Base-by-base conservation (phyloP, 208 protist genomes). In the Crithidia bombi region DNA sequence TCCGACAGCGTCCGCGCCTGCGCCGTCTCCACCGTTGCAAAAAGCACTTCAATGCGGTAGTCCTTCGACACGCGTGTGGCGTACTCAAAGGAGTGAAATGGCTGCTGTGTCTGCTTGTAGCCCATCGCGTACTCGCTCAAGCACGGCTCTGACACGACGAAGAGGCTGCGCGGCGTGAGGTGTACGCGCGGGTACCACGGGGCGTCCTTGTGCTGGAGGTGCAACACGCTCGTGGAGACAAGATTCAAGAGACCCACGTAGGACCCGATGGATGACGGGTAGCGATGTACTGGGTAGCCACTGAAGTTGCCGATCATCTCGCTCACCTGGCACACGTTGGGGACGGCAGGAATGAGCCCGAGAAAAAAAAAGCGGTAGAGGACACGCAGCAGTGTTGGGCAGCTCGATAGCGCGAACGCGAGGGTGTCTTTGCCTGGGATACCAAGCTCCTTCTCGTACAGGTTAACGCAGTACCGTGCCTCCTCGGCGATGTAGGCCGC, bases 301-400 rank as follows among this genome's bases (percentile, higher is more conserved):
- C 88, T 86, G 69, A 95, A 97, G 73, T 83, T 94, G 46, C 90
- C 89, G 21, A 95, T 85, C 87, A 95, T 95, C 71, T 97, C 92
- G 56, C 83, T 94, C 14, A 97, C 78, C 69, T 97, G 92, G 55
- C 85, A 91, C 51, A 95, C 87, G 68, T 97, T 97, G 15, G 92
- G 92, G 9, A 79, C 69, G 5, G 77, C 76, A 4, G 92, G 90
- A 61, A 97, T 94, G 57, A 97, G 73, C 43, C 87, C 87, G 57
- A 92, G 79, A 32, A 90, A 65, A 68, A 94, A 93, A 63, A 94
- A 90, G 33, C 90, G 86, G 43, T 71, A 52, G 12, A 97, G 82
- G 14, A 95, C 89, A 12, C 62, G 63, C 77, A 91, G 81, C 49
- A 97, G 75, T 5, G 87, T 85, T 0, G 89, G 87, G 11, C 82